phyloP scores from a whole-genome alignment of 2,329 filamentous ascomycete species.

The Hortaea werneckii region DNA sequence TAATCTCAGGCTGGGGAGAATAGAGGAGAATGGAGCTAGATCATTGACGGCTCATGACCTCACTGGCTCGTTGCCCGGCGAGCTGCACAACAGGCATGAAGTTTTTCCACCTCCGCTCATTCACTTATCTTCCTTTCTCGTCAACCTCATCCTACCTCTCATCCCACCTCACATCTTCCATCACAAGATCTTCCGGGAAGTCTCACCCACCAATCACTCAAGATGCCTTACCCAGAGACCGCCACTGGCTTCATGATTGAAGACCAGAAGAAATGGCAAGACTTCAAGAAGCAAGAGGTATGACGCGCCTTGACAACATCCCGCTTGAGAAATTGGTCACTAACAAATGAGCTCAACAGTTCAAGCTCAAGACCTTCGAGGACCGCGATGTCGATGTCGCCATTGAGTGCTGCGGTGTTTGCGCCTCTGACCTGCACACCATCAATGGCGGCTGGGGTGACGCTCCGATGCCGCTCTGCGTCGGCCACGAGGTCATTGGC shows the following conservation, averaged over 20 bases:
- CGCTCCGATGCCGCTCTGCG: constrained; percentile 51
- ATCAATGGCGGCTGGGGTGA: constrained; percentile 50
- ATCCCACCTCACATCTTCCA: not conserved
- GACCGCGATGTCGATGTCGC: constrained; percentile 82
- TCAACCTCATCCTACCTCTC: no score
- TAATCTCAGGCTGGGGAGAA: no score
- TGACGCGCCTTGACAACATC: constrained; percentile 4
- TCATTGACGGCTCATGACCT: no score
- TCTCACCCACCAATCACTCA: constrained; percentile 13
- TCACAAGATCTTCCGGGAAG: not conserved
- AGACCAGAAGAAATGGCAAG: constrained; percentile 51
- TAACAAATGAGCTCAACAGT: not conserved
- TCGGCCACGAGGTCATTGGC: constrained; percentile 53
- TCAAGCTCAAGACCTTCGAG: constrained; percentile 71
- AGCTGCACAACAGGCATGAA: no score
- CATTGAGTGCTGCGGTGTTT: constrained; percentile 66
- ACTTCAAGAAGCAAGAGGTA: constrained; percentile 46
- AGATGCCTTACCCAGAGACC: constrained; percentile 43
- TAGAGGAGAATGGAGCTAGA: no score
- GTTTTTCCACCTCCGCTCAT: no score
- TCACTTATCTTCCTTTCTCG: no score
- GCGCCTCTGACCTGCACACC: constrained; percentile 40
- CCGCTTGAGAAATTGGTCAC: no score
- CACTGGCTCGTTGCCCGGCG: no score
- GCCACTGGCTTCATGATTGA: constrained; percentile 40